Conservation (phyloP, 1,139 yeast species). For the Debaryomycetaceae sp. region DNA sequence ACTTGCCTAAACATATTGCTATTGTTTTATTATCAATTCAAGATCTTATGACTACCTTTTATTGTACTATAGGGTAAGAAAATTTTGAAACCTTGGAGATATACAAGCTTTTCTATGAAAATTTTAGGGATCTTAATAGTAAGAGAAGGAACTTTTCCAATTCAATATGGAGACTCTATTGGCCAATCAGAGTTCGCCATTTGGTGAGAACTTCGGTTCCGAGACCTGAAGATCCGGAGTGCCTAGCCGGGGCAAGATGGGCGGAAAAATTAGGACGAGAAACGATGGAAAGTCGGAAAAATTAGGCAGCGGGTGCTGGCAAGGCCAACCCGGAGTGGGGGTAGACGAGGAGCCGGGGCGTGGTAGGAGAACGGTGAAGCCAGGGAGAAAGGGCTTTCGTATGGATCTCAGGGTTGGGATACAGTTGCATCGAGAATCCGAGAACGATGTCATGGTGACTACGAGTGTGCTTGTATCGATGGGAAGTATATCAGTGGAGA, state of each 20-base stretch:
- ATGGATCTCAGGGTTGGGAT: no score
- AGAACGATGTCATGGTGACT: no score
- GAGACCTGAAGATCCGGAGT: background rate
- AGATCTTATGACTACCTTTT: background rate
- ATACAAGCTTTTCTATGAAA: constrained; percentile 1
- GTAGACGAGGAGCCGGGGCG: background rate
- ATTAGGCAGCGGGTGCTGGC: background rate
- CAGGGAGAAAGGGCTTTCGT: no score
- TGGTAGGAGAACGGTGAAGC: background rate
- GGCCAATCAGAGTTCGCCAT: constrained; percentile 2
- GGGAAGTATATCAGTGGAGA: no score
- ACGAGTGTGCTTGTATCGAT: no score
- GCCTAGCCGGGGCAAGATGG: background rate
- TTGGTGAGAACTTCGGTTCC: constrained; percentile 3
- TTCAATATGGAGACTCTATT: background rate
- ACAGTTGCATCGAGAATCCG: no score
- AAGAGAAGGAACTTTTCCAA: background rate
- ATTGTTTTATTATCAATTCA: background rate
- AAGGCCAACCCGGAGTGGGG: background rate
- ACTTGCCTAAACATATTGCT: constrained; percentile 43
- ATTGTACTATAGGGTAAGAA: background rate
- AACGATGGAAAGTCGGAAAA: background rate
- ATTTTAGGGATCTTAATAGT: constrained; percentile 8
- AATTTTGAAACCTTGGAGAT: background rate
- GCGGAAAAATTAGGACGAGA: background rate